A percentile compares a stretch with the other conserved stretches of the same genome.
Conservation (phyloP, 352 stramenopile species). For the Pythium dissimile region DNA sequence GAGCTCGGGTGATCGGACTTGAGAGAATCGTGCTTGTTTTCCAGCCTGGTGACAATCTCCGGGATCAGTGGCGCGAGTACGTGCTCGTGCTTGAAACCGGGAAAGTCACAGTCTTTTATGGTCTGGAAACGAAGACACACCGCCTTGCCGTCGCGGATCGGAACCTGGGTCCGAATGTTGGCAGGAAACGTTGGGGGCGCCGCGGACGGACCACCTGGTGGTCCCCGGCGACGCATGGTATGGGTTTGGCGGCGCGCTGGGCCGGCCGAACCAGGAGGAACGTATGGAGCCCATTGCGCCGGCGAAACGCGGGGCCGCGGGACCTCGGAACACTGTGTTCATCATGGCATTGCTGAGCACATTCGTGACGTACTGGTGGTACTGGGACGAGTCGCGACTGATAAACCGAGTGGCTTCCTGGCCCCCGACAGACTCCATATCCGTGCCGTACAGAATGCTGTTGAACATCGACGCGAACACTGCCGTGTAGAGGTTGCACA, state of each 20-base stretch:
- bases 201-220: too few relatives aligned
- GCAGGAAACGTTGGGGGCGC: background rate
- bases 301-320: background rate
- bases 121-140: background rate
- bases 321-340: background rate
- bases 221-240: too few relatives aligned
- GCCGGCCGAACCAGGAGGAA: background rate
- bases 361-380: background rate
- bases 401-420: background rate
- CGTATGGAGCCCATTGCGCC: background rate
- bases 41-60: background rate
- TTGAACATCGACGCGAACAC: background rate
- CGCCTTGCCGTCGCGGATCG: background rate
- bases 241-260: background rate
- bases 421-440: background rate
- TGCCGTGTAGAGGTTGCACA: constrained; percentile 3
- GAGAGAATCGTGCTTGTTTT: background rate
- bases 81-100: background rate
- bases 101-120: background rate
- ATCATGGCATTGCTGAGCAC: background rate
- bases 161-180: background rate
- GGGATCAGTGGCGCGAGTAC: too few relatives aligned
- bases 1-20: too few relatives aligned
- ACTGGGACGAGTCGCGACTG: background rate
- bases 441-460: background rate